Conservation (phyloP, 495 filamentous ascomycete genomes). For the Sordaria brevicollis region DNA sequence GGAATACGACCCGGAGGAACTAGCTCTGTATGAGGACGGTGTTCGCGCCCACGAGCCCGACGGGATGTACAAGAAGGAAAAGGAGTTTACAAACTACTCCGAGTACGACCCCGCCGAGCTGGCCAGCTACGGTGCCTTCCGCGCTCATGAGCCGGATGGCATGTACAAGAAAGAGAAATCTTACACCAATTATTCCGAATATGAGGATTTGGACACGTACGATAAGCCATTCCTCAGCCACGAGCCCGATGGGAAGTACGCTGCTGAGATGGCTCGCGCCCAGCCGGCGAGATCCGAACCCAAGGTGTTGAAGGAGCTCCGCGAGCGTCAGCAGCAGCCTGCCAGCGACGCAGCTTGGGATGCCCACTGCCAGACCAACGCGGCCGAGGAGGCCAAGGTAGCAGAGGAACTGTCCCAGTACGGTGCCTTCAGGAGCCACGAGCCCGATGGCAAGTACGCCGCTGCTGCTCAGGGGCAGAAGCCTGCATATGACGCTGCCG, state of each 20-base stretch:
- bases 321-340: not conserved
- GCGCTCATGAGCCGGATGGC: conserved; percentile 1
- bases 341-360: not conserved
- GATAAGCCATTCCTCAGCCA: conserved; percentile 17
- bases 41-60: conserved; percentile 8
- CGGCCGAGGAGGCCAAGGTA: not conserved
- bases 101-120: conserved; percentile 5
- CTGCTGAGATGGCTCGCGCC: conserved; percentile 5
- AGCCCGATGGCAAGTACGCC: conserved; percentile 12
- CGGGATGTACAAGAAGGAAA: conserved; percentile 3
- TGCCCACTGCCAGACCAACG: not conserved
- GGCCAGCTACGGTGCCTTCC: conserved; percentile 15
- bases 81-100: not conserved
- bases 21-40: not conserved
- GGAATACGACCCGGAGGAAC: not conserved
- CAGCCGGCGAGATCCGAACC: conserved; percentile 13
- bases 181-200: not conserved
- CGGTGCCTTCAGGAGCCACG: conserved; percentile 5
- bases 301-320: conserved; percentile 13
- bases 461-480: conserved; percentile 1
- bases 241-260: conserved; percentile 23
- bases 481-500: conserved; percentile 2
- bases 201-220: conserved; percentile 19
- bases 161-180: not conserved
- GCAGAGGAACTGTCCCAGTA: not conserved